These are phyloP conservation scores for Penicillium verrucosum DNA, from an alignment of 2,329 filamentous ascomycete genomes.

Conservation along the genomic window DNA sequence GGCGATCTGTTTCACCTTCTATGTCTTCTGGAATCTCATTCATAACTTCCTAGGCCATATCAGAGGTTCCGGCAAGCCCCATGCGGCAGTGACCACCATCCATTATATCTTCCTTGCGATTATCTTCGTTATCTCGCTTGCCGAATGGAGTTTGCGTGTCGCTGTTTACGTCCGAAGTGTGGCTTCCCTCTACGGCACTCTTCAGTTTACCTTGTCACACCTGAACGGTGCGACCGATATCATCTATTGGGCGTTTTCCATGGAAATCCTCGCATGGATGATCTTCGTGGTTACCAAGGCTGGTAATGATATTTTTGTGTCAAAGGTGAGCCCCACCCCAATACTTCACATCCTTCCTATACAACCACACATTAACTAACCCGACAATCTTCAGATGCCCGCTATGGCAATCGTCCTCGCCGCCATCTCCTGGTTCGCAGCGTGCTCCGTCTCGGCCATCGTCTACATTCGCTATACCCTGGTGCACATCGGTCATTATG, in stretches of 20 bases:
- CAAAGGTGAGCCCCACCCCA: conserved; percentile 11
- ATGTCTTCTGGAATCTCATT: conserved; percentile 22
- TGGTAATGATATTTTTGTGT: conserved; percentile 10
- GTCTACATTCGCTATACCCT: conserved; percentile 16
- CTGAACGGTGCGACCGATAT: conserved; percentile 12
- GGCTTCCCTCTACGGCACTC: background rate
- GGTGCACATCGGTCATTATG: background rate
- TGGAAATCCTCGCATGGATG: conserved; percentile 24
- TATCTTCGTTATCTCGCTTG: conserved; percentile 11
- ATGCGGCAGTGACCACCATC: conserved; percentile 6
- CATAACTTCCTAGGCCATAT: conserved; percentile 19
- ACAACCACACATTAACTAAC: background rate
- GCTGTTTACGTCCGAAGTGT: conserved; percentile 1
- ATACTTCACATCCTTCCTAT: background rate
- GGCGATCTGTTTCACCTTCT: conserved; percentile 14
- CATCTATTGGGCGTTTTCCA: conserved; percentile 18
- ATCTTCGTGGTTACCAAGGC: conserved; percentile 19
- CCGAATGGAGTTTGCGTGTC: conserved; percentile 16
- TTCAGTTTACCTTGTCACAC: background rate
- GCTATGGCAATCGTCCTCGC: conserved; percentile 12
- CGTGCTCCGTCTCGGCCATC: conserved; percentile 10
- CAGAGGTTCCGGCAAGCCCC: conserved; percentile 15
- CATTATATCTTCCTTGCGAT: conserved; percentile 19
- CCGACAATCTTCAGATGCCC: conserved; percentile 7
- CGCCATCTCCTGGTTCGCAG: conserved; percentile 20